Evolutionary conservation across 768 basidiomycete species (phyloP).

Genomic region (Rhodotorula graminis): DNA sequence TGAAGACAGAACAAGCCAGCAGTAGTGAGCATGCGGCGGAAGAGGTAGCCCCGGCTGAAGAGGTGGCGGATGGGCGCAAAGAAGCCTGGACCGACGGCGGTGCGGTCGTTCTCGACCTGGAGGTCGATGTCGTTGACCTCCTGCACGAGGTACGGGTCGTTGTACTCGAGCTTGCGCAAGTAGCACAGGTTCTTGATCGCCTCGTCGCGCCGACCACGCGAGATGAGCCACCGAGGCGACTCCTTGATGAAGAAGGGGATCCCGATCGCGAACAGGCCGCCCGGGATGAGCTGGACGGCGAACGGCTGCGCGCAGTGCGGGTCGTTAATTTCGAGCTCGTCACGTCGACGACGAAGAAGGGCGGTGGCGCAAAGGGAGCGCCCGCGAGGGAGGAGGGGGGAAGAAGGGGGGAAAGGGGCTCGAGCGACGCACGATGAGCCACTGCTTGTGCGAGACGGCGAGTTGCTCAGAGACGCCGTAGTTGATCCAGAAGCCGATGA

Average conservation of each 20-base stretch:
- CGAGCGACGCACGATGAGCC: conserved; percentile 42
- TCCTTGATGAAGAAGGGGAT: conserved; percentile 45
- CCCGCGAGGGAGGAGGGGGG: too few species aligned
- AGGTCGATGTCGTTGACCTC: conserved; percentile 35
- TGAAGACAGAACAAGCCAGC: conserved; percentile 22
- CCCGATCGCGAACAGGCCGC: conserved; percentile 42
- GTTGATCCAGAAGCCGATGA: conserved; percentile 49
- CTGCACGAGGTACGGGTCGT: conserved; percentile 29
- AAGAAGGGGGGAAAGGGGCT: neutral
- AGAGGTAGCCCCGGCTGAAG: conserved; percentile 21
- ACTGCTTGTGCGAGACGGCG: conserved; percentile 29
- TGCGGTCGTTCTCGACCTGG: conserved; percentile 28
- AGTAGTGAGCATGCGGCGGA: conserved; percentile 42
- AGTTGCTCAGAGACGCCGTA: conserved; percentile 33
- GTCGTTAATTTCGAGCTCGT: neutral
- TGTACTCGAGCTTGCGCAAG: conserved; percentile 43
- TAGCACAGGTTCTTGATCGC: conserved; percentile 45
- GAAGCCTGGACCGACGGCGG: conserved; percentile 21
- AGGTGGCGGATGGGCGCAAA: conserved; percentile 28
- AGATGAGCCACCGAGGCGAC: conserved; percentile 45
- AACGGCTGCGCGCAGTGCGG: neutral
- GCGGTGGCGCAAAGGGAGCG: too few species aligned
- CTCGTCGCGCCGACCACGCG: conserved; percentile 39
- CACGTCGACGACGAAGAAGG: too few species aligned
- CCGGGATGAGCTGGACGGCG: conserved; percentile 41